Percentiles rank a stretch among this genome's conserved stretches.
These are phyloP conservation scores for Chaetomiaceae sp. DNA, from an alignment of 2,329 filamentous ascomycete species.

Conservation along the genomic window DNA sequence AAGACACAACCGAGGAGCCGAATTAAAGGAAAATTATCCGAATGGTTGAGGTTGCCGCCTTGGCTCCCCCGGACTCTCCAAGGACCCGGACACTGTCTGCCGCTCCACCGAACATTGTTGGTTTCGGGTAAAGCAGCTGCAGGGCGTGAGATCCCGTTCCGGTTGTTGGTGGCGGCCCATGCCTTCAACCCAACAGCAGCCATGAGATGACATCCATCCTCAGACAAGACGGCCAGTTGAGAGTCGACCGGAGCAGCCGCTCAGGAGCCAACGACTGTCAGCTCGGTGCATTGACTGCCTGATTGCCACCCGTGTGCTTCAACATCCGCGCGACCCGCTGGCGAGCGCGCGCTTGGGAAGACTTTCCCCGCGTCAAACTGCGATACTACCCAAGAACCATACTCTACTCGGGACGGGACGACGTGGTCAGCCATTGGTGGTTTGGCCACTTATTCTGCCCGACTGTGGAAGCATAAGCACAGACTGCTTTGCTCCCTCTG, in stretches of 20 bases:
- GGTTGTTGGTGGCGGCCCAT: neutral
- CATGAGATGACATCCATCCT: neutral
- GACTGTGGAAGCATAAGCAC: neutral
- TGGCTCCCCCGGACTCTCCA: conserved; percentile 11
- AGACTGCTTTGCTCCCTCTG: neutral
- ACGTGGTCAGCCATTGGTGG: neutral
- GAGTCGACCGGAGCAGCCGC: neutral
- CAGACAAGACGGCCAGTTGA: neutral
- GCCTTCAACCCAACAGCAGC: neutral
- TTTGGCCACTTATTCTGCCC: neutral
- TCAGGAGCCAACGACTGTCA: neutral
- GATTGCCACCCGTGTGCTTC: conserved; percentile 14
- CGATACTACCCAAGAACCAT: conserved; percentile 17
- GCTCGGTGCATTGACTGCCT: conserved; percentile 13
- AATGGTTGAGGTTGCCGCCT: conserved; percentile 10
- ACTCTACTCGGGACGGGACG: neutral
- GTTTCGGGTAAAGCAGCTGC: conserved; percentile 19
- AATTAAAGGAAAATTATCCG: conserved; percentile 19
- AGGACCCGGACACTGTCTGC: conserved; percentile 17
- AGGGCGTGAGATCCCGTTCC: conserved; percentile 1
- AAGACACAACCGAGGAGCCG: conserved; percentile 4
- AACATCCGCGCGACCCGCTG: conserved; percentile 13
- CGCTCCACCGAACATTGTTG: neutral
- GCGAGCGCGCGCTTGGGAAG: conserved; percentile 14
- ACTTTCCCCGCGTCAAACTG: conserved; percentile 17